These are phyloP conservation scores for Leccinum variicolor DNA, from an alignment of 768 basidiomycete species.

Conservation along the genomic window DNA sequence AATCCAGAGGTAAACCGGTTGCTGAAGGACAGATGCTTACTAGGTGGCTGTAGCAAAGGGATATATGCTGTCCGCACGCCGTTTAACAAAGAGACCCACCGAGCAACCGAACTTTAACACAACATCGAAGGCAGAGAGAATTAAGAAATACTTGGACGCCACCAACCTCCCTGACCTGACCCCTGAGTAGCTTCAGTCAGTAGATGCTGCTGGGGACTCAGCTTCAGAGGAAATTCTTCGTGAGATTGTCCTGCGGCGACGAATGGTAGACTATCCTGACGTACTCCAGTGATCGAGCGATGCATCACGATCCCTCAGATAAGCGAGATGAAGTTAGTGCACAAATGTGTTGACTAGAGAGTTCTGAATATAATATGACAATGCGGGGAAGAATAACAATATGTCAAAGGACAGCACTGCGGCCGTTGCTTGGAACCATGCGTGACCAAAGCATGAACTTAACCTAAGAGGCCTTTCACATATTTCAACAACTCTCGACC, in stretches of 20 bases:
- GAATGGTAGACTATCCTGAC: not conserved
- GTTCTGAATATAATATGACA: not conserved
- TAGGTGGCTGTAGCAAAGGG: conserved; percentile 1
- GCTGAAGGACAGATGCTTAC: conserved; percentile 3
- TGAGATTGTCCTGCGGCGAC: not conserved
- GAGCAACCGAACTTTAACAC: not conserved
- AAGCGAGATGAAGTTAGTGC: not conserved
- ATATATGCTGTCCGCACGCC: not conserved
- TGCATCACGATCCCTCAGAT: not conserved
- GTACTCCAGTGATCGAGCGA: not conserved
- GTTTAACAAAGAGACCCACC: not conserved
- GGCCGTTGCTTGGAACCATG: not conserved
- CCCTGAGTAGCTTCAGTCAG: not conserved
- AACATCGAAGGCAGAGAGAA: not conserved
- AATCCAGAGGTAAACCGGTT: not conserved
- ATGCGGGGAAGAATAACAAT: not conserved
- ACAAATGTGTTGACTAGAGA: not conserved
- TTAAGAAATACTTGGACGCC: not conserved
- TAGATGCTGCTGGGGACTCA: not conserved
- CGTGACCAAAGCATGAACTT: conserved; percentile 14
- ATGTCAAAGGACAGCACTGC: not conserved
- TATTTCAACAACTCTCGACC: conserved; percentile 70
- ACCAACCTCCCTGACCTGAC: conserved; percentile 4
- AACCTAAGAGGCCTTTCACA: conserved; percentile 64
- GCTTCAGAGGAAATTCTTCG: conserved; percentile 1